Evolutionary conservation across 345 rosid genomes (phyloP), one percentile per base, ranked within the genome.

Genomic region (Diplotaxis tenuifolia): DNA sequence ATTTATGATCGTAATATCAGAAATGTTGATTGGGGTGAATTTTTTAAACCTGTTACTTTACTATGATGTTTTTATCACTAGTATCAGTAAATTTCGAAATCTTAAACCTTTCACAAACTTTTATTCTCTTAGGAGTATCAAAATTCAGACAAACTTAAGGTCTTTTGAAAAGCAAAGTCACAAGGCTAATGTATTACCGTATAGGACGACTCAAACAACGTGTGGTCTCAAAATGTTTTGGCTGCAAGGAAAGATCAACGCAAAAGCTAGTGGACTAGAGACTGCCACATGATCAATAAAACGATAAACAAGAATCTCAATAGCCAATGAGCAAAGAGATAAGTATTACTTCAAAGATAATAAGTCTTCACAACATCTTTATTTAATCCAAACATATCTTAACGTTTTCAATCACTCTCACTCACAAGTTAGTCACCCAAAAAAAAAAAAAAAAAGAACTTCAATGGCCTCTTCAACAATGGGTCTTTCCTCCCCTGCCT

Each of bases 401-500:
- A 1, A 4, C 22, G 2, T 29, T 63, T n/a, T 6, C 40, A 32
- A 70, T 52, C 82, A 64, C 75, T 73, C 62, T 68, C 65, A 59
- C 21, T 40, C 62, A 64, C 71, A 73, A 73, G 71, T 55, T 29
- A 65, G 71, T 65, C 76, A 53, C 61, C 38, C 45, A 18, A 5
- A 25, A 10, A 8, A 31, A 25, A 7, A 10, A 50, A 29, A 38
- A 23, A 18, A 8, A 7, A 23, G 2, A 4, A 16, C 10, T 7
- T 32, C 68, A 69, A 85, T 84, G 92, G 90, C 96, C 1, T 78
- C 92, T 57, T 75, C 94, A 1, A 80, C 94, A 6, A 86, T 86
- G 89, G 87, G 88, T 15, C 89, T 90, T 42, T 88, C 94, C 54
- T 90, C 96, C 75, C 82, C 91, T 8, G 70, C 88, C 1, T 70